Percentiles rank a stretch among this genome's conserved stretches.
phyloP scores from a whole-genome alignment of 2,329 filamentous ascomycete species.

The Myotisia sp. region DNA sequence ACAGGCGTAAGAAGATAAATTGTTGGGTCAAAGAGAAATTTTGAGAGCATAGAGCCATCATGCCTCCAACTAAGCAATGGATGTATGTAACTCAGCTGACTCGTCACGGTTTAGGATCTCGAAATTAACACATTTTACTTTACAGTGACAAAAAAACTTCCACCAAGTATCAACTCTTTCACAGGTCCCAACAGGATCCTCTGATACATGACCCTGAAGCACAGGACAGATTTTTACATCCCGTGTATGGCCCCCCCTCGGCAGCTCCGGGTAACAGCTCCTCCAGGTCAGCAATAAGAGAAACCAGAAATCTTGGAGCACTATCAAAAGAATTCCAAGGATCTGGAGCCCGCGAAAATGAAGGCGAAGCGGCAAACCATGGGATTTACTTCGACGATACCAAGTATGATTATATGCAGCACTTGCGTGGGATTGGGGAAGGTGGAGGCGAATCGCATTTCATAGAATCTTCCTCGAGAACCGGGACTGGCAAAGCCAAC shows the following conservation, averaged over 20 bases:
- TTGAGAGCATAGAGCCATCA: conserved; percentile 4
- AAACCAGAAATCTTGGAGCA: conserved; percentile 57
- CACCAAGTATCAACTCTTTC: conserved; percentile 14
- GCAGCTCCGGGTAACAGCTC: conserved; percentile 14
- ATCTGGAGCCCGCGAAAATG: conserved; percentile 61
- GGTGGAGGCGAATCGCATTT: conserved; percentile 63
- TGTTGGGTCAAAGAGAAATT: neutral
- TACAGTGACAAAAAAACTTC: conserved; percentile 14
- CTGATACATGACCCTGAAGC: conserved; percentile 84
- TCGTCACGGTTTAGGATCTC: neutral
- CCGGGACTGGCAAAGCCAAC: conserved; percentile 55
- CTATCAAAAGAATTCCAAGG: conserved; percentile 60
- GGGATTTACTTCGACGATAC: conserved; percentile 92
- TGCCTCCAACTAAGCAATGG: conserved; percentile 13
- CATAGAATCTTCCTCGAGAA: conserved; percentile 51
- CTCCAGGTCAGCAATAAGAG: conserved; percentile 27
- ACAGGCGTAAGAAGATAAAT: too few relatives aligned
- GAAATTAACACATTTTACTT: conserved; percentile 5
- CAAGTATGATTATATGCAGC: conserved; percentile 98
- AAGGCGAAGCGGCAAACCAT: conserved; percentile 88
- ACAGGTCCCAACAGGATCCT: conserved; percentile 87
- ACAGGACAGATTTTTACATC: conserved; percentile 81
- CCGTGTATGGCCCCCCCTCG: conserved; percentile 31
- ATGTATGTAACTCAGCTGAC: conserved; percentile 9
- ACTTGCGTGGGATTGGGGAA: conserved; percentile 72